Evolutionary conservation across 192 early-diverging fungal genomes (phyloP), one percentile per base, ranked within the genome.

Genomic region (Podila clonocystis): DNA sequence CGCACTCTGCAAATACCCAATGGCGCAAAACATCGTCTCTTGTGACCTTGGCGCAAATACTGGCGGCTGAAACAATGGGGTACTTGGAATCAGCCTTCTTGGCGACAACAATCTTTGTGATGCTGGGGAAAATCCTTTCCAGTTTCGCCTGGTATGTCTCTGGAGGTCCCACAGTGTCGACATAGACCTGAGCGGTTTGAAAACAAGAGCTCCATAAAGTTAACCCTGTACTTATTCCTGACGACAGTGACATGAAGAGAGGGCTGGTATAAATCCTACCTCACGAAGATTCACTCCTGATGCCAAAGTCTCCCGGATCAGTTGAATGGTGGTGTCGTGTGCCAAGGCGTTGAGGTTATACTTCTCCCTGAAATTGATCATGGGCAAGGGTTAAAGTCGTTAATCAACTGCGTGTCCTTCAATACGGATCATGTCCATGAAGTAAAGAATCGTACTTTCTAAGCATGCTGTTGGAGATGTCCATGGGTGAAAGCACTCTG

Each of bases 151-250:
- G 91, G 76, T 99, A 99, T n/a, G 90, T 76, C 50, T 87, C 89
- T 7, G 97, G 93, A 3, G 95, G 94, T 0, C 98, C 98, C 26
- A 99, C 97, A 0, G 98, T 98, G 82, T 99, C 98, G 4, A 99
- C 89, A 83, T 91, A 98, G 45, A 99, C 91, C 85, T 91, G 63
- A n/a, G 5, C 49, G 34, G 22, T 24, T 22, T 8, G 31, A 41
- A 36, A 7, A 30, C 1, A 28, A n/a, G 29, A 57, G n/a, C 29
- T 20, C 7, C 15, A 8, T 65, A 2, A 2, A 71, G 36, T 12
- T 41, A 24, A 41, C 5, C 45, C 12, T 33, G 33, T 33, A 6
- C 33, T 58, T 22, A 24, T 55, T 55, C 41, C 13, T 52, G 15
- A 9, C 52, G 52, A n/a, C 3, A 26, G 52, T 5, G 4, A 55